Evolutionary conservation across 2,329 filamentous ascomycete genomes (phyloP), one percentile per base, ranked within the genome.

Genomic region (Sporothrix globosa): DNA sequence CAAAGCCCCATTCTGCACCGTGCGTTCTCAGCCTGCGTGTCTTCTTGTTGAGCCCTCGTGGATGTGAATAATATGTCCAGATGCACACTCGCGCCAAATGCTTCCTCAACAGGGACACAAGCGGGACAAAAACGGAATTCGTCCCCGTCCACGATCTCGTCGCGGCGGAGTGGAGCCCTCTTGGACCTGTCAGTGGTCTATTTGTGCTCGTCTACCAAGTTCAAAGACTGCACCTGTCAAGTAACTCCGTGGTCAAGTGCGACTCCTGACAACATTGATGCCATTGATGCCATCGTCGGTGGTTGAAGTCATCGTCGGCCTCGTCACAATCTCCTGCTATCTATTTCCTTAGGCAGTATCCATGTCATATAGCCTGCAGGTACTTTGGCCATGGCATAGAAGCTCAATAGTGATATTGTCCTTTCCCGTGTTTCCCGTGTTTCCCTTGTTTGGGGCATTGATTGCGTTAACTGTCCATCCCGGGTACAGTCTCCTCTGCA

Each of bases 351-450:
- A 21, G 17, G 56, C 39, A n/a, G n/a, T 61, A 44, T 41, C 14
- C 54, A 60, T 61, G 56, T 60, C 39, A 60, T 60, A 60, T 48
- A 17, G 17, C 44, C 44, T 48, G 34, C 34, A 34, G 34, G 13
- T 56, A 14, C 24, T 56, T 27, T 27, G 27, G 24, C 24, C 53
- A 30, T 56, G 53, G 24, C n/a, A 56, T 56, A 56, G 21, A 30
- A n/a, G 17, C 53, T 13, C 14, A 0, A 30, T 34, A 13, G 10
- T 17, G 54, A 60, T 60, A 60, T 60, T 60, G 34, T 1, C 21
- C 19, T 17, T 11, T 60, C 9, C 54, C 2, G 19, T 41, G 30
- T 21, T 21, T 34, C 34, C 34, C 34, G 34, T 34, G 4, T 34
- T 34, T 34, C 9, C 34, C 34, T 34, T 30, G 30, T 6, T 34